phyloP scores from a whole-genome alignment of 2,329 filamentous ascomycete species.

The Catunica adiposa region DNA sequence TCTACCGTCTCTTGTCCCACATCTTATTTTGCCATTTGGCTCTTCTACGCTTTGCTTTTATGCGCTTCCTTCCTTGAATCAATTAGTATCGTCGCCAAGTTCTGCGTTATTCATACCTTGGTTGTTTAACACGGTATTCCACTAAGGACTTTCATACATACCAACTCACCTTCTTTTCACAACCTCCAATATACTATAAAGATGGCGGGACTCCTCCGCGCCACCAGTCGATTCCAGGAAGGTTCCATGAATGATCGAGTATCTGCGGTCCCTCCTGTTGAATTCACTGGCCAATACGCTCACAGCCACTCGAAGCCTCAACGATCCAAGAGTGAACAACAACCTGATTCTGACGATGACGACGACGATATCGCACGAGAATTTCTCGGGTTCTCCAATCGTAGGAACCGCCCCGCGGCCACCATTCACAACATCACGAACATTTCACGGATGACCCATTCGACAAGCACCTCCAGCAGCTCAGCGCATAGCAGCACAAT shows the following conservation, averaged over 20 bases:
- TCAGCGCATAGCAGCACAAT: slow-evolving; percentile 5
- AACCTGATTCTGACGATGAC: slow-evolving; percentile 17
- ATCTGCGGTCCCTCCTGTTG: slow-evolving; percentile 52
- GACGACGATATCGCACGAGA: slow-evolving; percentile 16
- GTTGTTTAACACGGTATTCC: no score
- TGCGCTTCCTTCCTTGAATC: no score
- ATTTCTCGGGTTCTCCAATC: slow-evolving; percentile 10
- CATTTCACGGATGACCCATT: slow-evolving; percentile 5
- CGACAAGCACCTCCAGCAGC: neutral
- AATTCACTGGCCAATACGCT: slow-evolving; percentile 35
- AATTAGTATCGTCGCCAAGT: no score
- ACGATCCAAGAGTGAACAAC: slow-evolving; percentile 18
- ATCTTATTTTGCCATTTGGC: no score
- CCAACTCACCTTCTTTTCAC: no score
- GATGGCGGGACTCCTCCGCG: slow-evolving; percentile 13
- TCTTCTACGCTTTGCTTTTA: no score
- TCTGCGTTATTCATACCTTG: no score
- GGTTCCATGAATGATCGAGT: slow-evolving; percentile 74
- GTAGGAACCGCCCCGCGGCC: neutral
- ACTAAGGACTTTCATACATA: no score
- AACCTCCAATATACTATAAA: neutral
- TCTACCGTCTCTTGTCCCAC: neutral
- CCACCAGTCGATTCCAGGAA: slow-evolving; percentile 47
- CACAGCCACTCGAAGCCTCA: neutral
- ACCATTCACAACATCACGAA: slow-evolving; percentile 4